Evolutionary conservation across 306 rosid genomes (phyloP), one percentile per base, ranked within the genome.

Genomic region (Gleditsia sinensis): DNA sequence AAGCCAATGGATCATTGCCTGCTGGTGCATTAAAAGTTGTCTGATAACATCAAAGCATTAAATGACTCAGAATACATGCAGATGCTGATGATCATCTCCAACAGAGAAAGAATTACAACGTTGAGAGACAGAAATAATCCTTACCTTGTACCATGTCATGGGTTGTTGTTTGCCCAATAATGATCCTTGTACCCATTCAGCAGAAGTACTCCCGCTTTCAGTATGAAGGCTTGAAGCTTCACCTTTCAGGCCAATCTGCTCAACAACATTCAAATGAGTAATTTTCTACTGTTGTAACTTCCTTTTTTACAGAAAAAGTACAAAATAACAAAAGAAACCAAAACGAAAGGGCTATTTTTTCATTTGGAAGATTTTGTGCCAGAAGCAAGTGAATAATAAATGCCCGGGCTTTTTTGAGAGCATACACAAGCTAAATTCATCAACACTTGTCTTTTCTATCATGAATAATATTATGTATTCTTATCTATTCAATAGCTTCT

Each of bases 201-300:
- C 96, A 12, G 86, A 67, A 11, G 58, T 77, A 65, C 86, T 69
- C 6, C 91, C 83, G 56, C 71, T 77, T 39, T 80, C 43, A 3
- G 98, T 84, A 69, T 88, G 87, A 77, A 94, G 95, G 57, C 73
- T 83, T 58, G 75, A 75, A 50, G 90, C 75, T 83, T 92, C 99
- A 36, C 99, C 99, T 74, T 87, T 80, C 43, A 94, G 81, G 71
- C 99, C 99, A 81, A 87, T 30, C 99, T 94, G 86, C 75, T 45
- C 84, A 78, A 34, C 45, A 48, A 49, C 73, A 82, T 17, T n/a
- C 37, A 46, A 85, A 65, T 62, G 39, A 57, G 40, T 48, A 54
- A 75, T 23, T 75, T 40, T 49, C 63, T 12, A 40, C 16, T 57
- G 13, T 16, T 34, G 13, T 9, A 10, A 50, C 71, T 72, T 57